Percentiles rank a stretch among this genome's conserved stretches.
Evolutionary conservation across 176 grass and related monocot genomes (phyloP).

Genomic region (Phragmites australis): DNA sequence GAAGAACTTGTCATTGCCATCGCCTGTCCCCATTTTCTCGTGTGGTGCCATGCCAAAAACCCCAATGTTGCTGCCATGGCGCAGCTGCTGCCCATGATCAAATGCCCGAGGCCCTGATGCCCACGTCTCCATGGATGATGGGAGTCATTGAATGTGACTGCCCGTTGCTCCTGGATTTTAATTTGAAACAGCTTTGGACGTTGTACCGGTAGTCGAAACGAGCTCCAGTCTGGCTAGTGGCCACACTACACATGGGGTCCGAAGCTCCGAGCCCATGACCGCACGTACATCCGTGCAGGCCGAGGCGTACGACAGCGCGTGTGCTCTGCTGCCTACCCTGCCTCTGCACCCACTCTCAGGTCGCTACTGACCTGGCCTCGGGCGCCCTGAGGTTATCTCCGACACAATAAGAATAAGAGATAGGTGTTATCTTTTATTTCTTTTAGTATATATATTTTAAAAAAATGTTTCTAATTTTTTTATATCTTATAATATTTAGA

Average conservation of each 20-base stretch:
- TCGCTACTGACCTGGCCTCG: not conserved
- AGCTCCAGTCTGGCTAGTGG: too few relatives aligned
- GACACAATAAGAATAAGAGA: too few relatives aligned
- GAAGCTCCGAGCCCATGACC: not conserved
- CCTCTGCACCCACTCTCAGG: not conserved
- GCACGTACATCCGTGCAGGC: constrained; percentile 47
- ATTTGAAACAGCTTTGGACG: too few relatives aligned
- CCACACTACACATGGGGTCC: not conserved
- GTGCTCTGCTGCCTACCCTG: not conserved
- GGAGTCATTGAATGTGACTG: too few relatives aligned
- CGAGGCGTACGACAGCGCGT: constrained; percentile 25
- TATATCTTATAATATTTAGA: too few relatives aligned
- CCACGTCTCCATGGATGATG: not conserved
- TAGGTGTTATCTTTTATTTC: too few relatives aligned
- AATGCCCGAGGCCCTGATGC: not conserved
- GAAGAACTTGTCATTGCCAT: constrained; percentile 37
- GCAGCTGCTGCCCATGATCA: constrained; percentile 2
- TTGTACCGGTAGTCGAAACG: too few relatives aligned
- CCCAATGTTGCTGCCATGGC: not conserved
- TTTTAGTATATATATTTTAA: too few relatives aligned
- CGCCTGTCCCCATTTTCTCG: not conserved
- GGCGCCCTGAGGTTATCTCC: too few relatives aligned
- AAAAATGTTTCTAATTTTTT: too few relatives aligned
- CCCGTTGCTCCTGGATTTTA: too few relatives aligned
- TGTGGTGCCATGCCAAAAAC: not conserved